Conservation (phyloP, 345 rosid species). For the Eucalyptus coolabah region DNA sequence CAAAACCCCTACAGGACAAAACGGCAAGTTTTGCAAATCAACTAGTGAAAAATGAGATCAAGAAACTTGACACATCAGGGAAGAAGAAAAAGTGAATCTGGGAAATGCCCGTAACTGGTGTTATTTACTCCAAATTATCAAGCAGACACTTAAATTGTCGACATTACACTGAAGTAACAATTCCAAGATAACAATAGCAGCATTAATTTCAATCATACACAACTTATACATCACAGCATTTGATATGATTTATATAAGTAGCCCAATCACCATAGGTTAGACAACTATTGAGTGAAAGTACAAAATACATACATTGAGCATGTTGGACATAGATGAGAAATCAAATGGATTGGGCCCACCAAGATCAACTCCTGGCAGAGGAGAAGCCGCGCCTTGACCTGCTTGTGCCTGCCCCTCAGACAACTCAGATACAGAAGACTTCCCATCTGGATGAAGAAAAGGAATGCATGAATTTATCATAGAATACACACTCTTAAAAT, state of each 20-base stretch:
- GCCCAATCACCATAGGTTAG: not conserved
- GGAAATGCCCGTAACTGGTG: not conserved
- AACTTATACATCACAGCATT: not conserved
- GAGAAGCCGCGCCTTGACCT: conserved; percentile 11
- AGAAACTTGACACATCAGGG: not conserved
- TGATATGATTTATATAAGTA: not conserved
- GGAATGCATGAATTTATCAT: not conserved
- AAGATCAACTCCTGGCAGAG: conserved; percentile 24
- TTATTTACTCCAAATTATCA: not conserved
- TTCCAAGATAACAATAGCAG: not conserved
- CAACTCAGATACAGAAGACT: conserved; percentile 35
- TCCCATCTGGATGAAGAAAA: conserved; percentile 33
- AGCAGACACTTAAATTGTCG: not conserved
- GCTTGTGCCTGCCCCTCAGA: conserved; percentile 38
- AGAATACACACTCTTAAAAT: not conserved
- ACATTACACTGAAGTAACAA: not conserved
- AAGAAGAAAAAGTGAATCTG: not conserved
- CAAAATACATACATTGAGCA: conserved; percentile 52
- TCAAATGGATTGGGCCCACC: conserved; percentile 62
- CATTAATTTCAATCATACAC: not conserved
- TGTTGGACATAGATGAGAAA: conserved; percentile 75
- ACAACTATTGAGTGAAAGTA: not conserved
- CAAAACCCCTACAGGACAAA: not conserved
- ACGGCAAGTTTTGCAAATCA: not conserved
- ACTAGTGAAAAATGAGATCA: not conserved